phyloP scores from a whole-genome alignment of 495 filamentous ascomycete species.

The Sphaerosporella brunnea region DNA sequence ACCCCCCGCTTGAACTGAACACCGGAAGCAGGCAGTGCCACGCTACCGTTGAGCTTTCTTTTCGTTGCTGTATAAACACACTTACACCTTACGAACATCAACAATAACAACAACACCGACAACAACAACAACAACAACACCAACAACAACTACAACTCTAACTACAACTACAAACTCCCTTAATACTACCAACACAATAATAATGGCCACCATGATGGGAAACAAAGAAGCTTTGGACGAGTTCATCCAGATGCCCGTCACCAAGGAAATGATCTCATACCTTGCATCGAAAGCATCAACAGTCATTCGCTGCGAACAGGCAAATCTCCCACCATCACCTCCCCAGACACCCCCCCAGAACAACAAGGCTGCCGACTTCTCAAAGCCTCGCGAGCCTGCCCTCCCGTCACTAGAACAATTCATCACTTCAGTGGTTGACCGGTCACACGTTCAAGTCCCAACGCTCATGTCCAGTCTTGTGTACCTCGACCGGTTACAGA shows the following conservation, averaged over 20 bases:
- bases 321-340: conserved; percentile 47
- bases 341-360: conserved; percentile 48
- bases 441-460: conserved; percentile 90
- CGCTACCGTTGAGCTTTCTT: too few relatives aligned
- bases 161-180: neutral
- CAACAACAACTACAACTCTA: too few relatives aligned
- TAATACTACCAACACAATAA: conserved; percentile 1
- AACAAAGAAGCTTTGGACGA: conserved; percentile 75
- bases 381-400: conserved; percentile 27
- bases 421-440: conserved; percentile 73
- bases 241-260: conserved; percentile 70
- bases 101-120: too few relatives aligned
- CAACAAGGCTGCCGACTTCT: conserved; percentile 17
- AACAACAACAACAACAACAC: too few relatives aligned
- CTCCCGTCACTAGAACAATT: conserved; percentile 74
- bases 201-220: conserved; percentile 11
- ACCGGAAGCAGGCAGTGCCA: too few relatives aligned
- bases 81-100: too few relatives aligned
- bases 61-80: too few relatives aligned
- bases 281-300: conserved; percentile 62
- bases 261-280: conserved; percentile 66
- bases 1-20: too few relatives aligned
- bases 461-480: conserved; percentile 93
- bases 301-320: conserved; percentile 79
- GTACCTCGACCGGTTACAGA: conserved; percentile 69